Evolutionary conservation across 768 basidiomycete genomes (phyloP).

Genomic region (Pleurotus sapidus): DNA sequence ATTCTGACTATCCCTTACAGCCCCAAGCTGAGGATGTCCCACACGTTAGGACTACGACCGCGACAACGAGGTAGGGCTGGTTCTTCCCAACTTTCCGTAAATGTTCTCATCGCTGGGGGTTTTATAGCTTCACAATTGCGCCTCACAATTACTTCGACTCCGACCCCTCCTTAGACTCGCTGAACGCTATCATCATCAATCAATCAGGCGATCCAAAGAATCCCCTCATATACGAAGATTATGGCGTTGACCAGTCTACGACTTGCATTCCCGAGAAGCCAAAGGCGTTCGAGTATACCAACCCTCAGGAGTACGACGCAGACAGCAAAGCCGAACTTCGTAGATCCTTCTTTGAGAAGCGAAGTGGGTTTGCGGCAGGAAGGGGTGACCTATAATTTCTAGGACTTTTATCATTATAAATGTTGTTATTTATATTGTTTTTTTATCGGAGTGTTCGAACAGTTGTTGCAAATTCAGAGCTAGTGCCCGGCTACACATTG

Average conservation of each 20-base stretch:
- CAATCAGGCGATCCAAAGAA: slow-evolving; percentile 34
- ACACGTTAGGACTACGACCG: slow-evolving; percentile 54
- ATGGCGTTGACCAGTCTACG: slow-evolving; percentile 41
- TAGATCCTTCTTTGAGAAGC: too few relatives aligned
- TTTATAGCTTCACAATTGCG: slow-evolving; percentile 48
- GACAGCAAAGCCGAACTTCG: background rate
- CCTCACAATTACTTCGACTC: slow-evolving; percentile 67
- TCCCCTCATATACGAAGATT: slow-evolving; percentile 43
- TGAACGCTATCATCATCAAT: slow-evolving; percentile 49
- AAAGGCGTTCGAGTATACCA: slow-evolving; percentile 15
- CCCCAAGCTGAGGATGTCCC: slow-evolving; percentile 66
- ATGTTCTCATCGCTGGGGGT: background rate
- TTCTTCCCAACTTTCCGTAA: background rate
- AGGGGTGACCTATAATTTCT: too few relatives aligned
- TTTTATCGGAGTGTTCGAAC: too few relatives aligned
- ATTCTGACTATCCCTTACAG: slow-evolving; percentile 19
- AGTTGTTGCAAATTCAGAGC: too few relatives aligned
- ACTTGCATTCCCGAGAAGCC: slow-evolving; percentile 22
- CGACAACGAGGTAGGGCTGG: slow-evolving; percentile 44
- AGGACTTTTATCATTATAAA: too few relatives aligned
- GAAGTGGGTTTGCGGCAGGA: too few relatives aligned
- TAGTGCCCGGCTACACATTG: too few relatives aligned
- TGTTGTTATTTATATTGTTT: too few relatives aligned
- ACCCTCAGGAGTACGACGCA: background rate
- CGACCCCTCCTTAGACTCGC: slow-evolving; percentile 57